Conservation (phyloP, 2,329 filamentous ascomycete genomes). For the Ophiostoma ips region DNA sequence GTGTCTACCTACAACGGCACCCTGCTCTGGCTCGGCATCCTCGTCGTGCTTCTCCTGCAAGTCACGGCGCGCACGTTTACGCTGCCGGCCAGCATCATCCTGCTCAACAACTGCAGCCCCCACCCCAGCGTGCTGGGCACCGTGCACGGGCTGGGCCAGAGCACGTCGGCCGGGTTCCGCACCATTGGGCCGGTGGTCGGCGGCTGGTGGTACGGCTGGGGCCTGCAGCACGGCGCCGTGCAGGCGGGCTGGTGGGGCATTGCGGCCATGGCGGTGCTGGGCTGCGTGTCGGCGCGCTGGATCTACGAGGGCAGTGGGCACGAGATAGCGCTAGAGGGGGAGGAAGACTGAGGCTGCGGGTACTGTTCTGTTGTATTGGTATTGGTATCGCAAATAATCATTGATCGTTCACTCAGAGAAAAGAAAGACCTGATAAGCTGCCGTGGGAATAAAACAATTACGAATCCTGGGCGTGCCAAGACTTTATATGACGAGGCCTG, state of each 20-base stretch:
- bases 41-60: slow-evolving; percentile 38
- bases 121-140: slow-evolving; percentile 43
- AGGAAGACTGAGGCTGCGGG: no score
- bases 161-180: slow-evolving; percentile 34
- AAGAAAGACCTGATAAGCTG: no score
- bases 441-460: no score
- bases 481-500: background rate
- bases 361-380: no score
- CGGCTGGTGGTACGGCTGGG: slow-evolving; percentile 33
- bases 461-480: background rate
- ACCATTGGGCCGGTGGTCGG: slow-evolving; percentile 37
- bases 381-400: no score
- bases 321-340: slow-evolving; percentile 39
- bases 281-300: slow-evolving; percentile 43
- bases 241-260: slow-evolving; percentile 35
- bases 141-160: slow-evolving; percentile 30
- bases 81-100: slow-evolving; percentile 40
- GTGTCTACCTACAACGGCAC: slow-evolving; percentile 30
- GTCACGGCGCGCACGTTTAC: slow-evolving; percentile 62
- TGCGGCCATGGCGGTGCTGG: slow-evolving; percentile 36
- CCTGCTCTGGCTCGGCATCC: slow-evolving; percentile 46
- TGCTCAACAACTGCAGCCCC: slow-evolving; percentile 45
- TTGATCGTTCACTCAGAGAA: no score
- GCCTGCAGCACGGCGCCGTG: slow-evolving; percentile 31
- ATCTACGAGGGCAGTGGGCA: slow-evolving; percentile 53